Conservation (phyloP, 2,329 filamentous ascomycete genomes). For the Fusarium ramigenum region DNA sequence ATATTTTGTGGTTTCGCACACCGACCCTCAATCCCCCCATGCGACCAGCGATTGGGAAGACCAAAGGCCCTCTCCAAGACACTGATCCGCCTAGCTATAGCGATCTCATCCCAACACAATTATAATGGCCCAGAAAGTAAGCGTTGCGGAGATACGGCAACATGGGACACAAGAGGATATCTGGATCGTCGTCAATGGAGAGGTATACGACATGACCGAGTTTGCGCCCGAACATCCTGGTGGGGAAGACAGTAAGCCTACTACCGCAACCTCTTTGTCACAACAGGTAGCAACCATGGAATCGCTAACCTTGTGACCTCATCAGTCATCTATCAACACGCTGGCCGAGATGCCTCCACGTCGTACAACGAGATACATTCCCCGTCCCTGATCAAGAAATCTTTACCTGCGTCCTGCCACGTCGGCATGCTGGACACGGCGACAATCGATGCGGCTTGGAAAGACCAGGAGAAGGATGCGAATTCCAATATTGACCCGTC, state of each 20-base stretch:
- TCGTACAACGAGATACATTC: neutral
- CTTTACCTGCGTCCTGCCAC: neutral
- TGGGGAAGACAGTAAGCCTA: neutral
- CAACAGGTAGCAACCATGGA: neutral
- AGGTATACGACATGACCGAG: neutral
- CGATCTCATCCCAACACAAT: neutral
- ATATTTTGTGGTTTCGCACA: neutral
- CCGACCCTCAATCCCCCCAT: neutral
- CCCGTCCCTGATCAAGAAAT: neutral
- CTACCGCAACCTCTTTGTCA: neutral
- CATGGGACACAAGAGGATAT: neutral
- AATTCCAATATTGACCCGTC: rapidly evolving
- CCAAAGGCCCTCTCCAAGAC: neutral
- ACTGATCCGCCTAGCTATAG: neutral
- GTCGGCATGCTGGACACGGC: neutral
- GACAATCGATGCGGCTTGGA: neutral
- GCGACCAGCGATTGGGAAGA: neutral
- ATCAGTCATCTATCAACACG: neutral
- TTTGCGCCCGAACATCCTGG: neutral
- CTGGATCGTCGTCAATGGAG: neutral
- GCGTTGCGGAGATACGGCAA: neutral
- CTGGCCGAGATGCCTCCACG: neutral
- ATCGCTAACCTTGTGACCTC: neutral
- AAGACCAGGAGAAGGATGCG: too few relatives aligned
- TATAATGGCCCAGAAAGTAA: neutral